Percentiles rank a stretch among this genome's conserved stretches.
Conservation (phyloP, 2,329 filamentous ascomycete species). For the Fusarium nurragi region DNA sequence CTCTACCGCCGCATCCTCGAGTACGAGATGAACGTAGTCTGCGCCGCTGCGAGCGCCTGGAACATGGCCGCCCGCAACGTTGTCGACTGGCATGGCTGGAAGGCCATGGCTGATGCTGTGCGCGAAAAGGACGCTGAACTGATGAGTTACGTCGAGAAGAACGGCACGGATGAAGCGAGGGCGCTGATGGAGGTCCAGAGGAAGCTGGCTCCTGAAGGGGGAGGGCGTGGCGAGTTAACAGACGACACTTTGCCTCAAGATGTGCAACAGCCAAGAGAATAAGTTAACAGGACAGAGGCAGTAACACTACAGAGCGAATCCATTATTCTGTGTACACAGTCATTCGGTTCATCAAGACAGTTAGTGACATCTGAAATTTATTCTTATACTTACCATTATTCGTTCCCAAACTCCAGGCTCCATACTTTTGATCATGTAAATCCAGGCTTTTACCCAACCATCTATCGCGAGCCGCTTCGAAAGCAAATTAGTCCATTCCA, state of each 20-base stretch:
- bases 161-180: slow-evolving; percentile 29
- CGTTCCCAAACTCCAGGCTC: slow-evolving; percentile 3
- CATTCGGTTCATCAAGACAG: slow-evolving; percentile 2
- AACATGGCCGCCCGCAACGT: slow-evolving; percentile 51
- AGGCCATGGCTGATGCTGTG: slow-evolving; percentile 42
- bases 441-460: background rate
- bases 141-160: slow-evolving; percentile 33
- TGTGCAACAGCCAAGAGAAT: background rate
- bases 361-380: slow-evolving; percentile 9
- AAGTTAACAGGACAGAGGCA: background rate
- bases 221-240: slow-evolving; percentile 9
- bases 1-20: slow-evolving; percentile 50
- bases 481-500: background rate
- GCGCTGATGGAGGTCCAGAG: slow-evolving; percentile 26
- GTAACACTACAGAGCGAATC: background rate
- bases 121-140: slow-evolving; percentile 43
- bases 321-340: background rate
- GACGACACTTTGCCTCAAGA: background rate
- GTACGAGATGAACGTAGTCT: slow-evolving; percentile 54
- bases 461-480: background rate
- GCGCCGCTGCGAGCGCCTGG: slow-evolving; percentile 51
- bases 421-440: slow-evolving; percentile 1
- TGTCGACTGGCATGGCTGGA: slow-evolving; percentile 49
- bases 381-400: background rate
- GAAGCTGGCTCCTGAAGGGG: slow-evolving; percentile 28